Evolutionary conservation across 2,329 filamentous ascomycete species (phyloP), one percentile per base, ranked within the genome.

Genomic region (Fusarium dimerum): DNA sequence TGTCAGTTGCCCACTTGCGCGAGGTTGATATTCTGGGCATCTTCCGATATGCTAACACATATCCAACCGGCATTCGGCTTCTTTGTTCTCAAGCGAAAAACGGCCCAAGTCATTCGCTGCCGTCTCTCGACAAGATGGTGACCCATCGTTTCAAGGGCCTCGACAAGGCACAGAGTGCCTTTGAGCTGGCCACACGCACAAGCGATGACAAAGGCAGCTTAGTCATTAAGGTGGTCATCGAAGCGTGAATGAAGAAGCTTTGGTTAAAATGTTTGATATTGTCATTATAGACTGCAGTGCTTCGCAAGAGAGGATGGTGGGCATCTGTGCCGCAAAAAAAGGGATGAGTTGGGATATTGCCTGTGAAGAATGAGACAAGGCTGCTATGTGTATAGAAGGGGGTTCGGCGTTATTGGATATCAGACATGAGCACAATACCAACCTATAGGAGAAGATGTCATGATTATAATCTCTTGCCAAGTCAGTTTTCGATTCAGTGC

Each of bases 1-100:
- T 92, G 43, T 88, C 85, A 8, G 85, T 86, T 6, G 88, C 88
- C 3, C 86, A 88, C 39, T 75, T 90, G 29, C 81, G 87, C 38
- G 89, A 92, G 72, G 85, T 92, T 41, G 88, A 92, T 66, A 86
- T 92, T 32, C 73, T 90, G n/a, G 88, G 88, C 34, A 85, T 90
- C 30, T 91, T 92, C 73, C 80, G 88, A 44, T 92, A 92, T 62
- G 86, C 86, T 17, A 89, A 90, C 69, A 89, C 87, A 0, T 92
- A 91, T 65, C 78, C 82, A 5, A 86, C 83, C 1, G 88, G 87
- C n/a, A 87, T 92, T 53, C 77, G 77, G 40, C 66, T 86, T 69
- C 71, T 86, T 69, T 71, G 80, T 75, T 66, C 80, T 62, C 70
- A 74, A 54, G 58, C 58, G 20, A 66, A 71, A 39, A 70, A 68